Base-by-base conservation (phyloP, 805 yeast genomes). In the Jamesozyma hellenica region DNA sequence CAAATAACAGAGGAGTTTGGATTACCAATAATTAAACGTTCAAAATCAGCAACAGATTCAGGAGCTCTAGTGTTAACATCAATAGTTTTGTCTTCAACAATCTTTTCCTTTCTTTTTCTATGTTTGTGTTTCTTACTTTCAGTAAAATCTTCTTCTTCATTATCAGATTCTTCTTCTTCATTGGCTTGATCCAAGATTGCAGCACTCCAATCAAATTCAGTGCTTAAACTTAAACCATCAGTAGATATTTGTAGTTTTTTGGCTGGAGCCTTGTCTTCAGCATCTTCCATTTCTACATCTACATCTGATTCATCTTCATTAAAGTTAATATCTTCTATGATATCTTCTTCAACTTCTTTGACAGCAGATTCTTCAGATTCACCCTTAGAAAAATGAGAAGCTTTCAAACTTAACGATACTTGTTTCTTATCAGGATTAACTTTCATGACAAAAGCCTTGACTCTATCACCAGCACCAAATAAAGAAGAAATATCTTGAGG, bases 191-290 rank as follows among this genome's bases (percentile, higher is more conserved):
- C 95, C 46, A 87, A 68, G 48, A 85, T 77, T 31, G 84, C 79
- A 2, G 95, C 95, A 34, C 95, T 81, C 98, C 98, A 92, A 61
- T 92, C 96, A 52, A 92, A 92, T 3, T 94, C 94, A 5, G 65
- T 51, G 51, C 77, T 79, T 30, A 94, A 80, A 15, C 87, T 77
- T 42, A 92, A 70, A 7, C 94, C 94, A 30, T 61, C 66, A 18
- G 66, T 41, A 1, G 64, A 39, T 16, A 55, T 57, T 16, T 43
- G 42, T 17, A 29, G 28, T 29, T 38, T 40, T n/a, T 41, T 40
- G n/a, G 34, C 28, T 12, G 30, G 31, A 2, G 38, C 18, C 13
- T 50, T 57, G 5, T 47, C 67, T n/a, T 44, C 64, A 3, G 53
- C 63, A n/a, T 51, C 35, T 14, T 42, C 68, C 8, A 51, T 54